These are phyloP conservation scores for Boletus bicolor DNA, from an alignment of 768 basidiomycete genomes.

Conservation along the genomic window DNA sequence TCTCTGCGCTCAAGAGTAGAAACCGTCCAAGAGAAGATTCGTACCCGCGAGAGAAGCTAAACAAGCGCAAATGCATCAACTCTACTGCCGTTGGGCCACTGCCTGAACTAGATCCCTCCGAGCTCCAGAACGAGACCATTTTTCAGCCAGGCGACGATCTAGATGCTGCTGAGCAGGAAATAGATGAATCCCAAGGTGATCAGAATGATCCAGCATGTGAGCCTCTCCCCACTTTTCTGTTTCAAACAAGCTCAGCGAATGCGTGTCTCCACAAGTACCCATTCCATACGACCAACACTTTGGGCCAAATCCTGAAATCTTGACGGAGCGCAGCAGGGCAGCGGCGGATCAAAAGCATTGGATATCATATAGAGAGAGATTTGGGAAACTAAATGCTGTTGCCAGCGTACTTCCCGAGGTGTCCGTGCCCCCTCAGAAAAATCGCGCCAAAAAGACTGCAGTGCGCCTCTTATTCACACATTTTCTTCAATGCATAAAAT, in stretches of 20 bases:
- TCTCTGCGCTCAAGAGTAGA: constrained; percentile 71
- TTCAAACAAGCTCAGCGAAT: constrained; percentile 1
- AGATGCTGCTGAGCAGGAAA: constrained; percentile 28
- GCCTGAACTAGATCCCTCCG: constrained; percentile 9
- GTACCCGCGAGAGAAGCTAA: constrained; percentile 55
- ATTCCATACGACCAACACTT: constrained; percentile 75
- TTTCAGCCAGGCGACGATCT: constrained; percentile 19
- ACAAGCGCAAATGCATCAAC: constrained; percentile 53
- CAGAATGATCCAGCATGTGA: constrained; percentile 27
- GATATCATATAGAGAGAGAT: constrained; percentile 45
- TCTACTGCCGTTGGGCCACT: constrained; percentile 28
- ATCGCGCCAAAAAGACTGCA: constrained; percentile 21
- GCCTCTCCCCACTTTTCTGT: background rate
- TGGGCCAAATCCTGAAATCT: constrained; percentile 51
- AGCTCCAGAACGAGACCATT: background rate
- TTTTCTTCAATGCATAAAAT: background rate
- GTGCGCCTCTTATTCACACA: constrained; percentile 15
- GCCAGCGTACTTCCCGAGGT: constrained; percentile 45
- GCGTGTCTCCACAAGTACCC: constrained; percentile 7
- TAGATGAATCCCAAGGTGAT: constrained; percentile 28
- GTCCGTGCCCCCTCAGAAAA: constrained; percentile 29
- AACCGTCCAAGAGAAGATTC: constrained; percentile 51
- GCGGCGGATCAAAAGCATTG: constrained; percentile 57
- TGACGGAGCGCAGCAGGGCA: constrained; percentile 48
- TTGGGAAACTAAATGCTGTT: constrained; percentile 53